phyloP scores from a whole-genome alignment of 2,329 filamentous ascomycete species.

The Zalaria sp. region DNA sequence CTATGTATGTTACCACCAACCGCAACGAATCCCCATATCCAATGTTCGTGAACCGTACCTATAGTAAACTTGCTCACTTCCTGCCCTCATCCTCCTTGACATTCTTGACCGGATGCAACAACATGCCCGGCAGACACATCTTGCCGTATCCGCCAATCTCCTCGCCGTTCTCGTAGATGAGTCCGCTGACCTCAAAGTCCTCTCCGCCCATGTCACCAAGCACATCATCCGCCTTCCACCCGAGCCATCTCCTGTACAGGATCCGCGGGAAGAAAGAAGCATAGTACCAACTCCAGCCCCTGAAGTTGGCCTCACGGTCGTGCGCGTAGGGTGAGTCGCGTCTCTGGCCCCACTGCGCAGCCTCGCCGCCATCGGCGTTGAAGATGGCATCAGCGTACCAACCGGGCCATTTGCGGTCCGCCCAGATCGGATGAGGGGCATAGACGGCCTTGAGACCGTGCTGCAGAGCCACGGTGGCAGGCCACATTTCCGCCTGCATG shows the following conservation, averaged over 20 bases:
- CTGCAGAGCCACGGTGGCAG: conserved; percentile 71
- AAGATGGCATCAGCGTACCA: conserved; percentile 64
- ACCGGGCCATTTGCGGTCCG: conserved; percentile 75
- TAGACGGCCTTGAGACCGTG: conserved; percentile 90
- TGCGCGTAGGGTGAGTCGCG: conserved; percentile 29
- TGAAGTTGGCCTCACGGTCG: conserved; percentile 78
- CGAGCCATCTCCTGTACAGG: conserved; percentile 75
- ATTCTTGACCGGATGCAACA: conserved; percentile 73
- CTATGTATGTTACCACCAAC: too few species aligned
- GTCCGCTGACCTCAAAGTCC: conserved; percentile 7
- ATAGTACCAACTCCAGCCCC: conserved; percentile 84
- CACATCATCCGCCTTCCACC: conserved; percentile 64
- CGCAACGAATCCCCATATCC: too few species aligned
- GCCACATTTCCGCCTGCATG: conserved; percentile 97
- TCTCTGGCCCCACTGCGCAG: conserved; percentile 29
- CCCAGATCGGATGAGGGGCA: conserved; percentile 75
- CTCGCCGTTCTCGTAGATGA: conserved; percentile 23
- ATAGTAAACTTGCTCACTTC: neutral
- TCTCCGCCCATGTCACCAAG: conserved; percentile 45
- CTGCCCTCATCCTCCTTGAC: conserved; percentile 3
- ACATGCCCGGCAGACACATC: conserved; percentile 83
- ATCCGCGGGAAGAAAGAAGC: conserved; percentile 69
- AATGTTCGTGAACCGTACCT: too few species aligned
- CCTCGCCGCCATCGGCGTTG: conserved; percentile 54
- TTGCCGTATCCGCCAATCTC: conserved; percentile 48